These are phyloP conservation scores for Mycena vulgaris DNA, from an alignment of 768 basidiomycete genomes.

Conservation along the genomic window DNA sequence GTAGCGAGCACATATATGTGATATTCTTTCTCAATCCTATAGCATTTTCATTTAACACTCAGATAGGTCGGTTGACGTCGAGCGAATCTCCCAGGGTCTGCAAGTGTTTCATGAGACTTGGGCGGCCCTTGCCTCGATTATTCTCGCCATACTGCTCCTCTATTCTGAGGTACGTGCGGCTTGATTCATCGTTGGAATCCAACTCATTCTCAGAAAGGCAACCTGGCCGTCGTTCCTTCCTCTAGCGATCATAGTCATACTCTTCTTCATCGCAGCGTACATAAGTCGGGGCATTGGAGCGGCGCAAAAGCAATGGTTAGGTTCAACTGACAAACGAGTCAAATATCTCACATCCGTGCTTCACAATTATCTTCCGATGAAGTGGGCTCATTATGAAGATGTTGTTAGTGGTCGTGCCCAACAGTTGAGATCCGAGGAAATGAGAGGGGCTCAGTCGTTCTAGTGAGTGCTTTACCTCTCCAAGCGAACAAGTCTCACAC, in stretches of 20 bases:
- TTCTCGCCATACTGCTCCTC: conserved; percentile 14
- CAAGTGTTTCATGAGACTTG: conserved; percentile 24
- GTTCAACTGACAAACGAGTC: conserved; percentile 32
- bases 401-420: conserved; percentile 2
- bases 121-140: conserved; percentile 13
- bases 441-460: conserved; percentile 26
- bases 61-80: conserved; percentile 32
- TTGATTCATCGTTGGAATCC: neutral
- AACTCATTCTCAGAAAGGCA: conserved; percentile 1
- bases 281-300: conserved; percentile 19
- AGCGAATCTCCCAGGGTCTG: conserved; percentile 25
- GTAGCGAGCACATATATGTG: conserved; percentile 36
- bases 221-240: conserved; percentile 33
- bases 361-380: conserved; percentile 31
- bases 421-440: conserved; percentile 17
- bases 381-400: conserved; percentile 22
- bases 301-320: conserved; percentile 18
- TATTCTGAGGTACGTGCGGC: conserved; percentile 10
- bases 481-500: neutral
- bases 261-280: conserved; percentile 9
- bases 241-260: conserved; percentile 9
- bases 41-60: neutral
- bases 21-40: neutral
- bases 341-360: conserved; percentile 26
- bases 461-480: conserved; percentile 12